Conservation (phyloP, 352 stramenopile genomes). For the Pythium rhizo-oryzae region DNA sequence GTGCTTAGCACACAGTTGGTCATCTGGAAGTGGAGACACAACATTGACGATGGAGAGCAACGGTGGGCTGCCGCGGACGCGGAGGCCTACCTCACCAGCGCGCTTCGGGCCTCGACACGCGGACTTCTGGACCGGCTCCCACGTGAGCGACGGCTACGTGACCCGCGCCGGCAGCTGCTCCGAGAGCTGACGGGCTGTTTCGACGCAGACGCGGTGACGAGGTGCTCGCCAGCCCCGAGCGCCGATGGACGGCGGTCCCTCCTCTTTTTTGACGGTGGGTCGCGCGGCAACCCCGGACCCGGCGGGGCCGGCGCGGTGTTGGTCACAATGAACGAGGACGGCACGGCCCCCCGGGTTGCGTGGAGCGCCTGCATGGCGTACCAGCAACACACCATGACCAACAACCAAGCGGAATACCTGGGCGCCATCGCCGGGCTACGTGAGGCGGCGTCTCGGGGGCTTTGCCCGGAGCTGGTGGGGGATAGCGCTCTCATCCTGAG, state of each 20-base stretch:
- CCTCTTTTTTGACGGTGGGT: slow-evolving; percentile 8
- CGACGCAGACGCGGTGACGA: background rate
- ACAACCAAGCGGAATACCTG: no score
- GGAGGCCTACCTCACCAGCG: background rate
- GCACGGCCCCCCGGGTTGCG: no score
- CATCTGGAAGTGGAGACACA: slow-evolving; percentile 11
- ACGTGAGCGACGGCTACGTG: background rate
- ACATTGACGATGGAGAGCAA: background rate
- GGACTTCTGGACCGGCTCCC: background rate
- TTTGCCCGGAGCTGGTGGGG: no score
- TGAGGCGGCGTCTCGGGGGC: no score
- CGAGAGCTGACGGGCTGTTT: background rate
- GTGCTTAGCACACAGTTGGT: background rate
- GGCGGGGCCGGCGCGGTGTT: background rate
- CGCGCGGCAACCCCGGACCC: slow-evolving; percentile 11
- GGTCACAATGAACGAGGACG: no score
- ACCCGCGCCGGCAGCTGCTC: background rate
- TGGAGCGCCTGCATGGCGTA: no score
- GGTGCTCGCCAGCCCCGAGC: no score
- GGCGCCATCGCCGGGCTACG: no score
- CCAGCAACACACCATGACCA: no score
- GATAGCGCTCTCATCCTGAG: no score
- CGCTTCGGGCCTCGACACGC: background rate
- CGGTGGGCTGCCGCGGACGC: background rate
- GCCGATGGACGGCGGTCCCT: no score